Evolutionary conservation across 2,329 filamentous ascomycete genomes (phyloP), one percentile per base, ranked within the genome.

Genomic region (Beauveria rudraprayagi): DNA sequence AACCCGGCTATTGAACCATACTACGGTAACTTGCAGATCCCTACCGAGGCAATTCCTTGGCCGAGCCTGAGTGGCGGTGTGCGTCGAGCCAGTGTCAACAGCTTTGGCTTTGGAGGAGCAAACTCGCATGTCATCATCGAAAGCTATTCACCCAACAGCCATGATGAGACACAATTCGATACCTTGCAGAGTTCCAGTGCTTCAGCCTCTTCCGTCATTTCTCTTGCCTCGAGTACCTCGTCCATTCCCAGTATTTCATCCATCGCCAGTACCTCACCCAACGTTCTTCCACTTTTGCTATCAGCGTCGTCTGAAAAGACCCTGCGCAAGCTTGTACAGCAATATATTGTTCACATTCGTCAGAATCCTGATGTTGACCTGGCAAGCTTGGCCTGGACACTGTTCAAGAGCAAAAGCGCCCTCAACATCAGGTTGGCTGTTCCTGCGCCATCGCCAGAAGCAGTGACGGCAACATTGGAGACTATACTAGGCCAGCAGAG

Each of bases 51-150:
- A 0, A 61, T 4, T 1, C 41, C 62, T 0, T 70, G 68, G 69
- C 69, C 67, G 3, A 22, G 5, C 5, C 5, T 54, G 3, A 26
- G 40, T 17, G 43, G 40, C 19, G 56, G 62, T 1, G 44, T 43
- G 10, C 40, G 61, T 17, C 47, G 62, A 55, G 62, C 61, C 19
- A 66, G 66, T 63, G 60, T 69, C 52, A 64, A 68, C 59, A 66
- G 63, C 5, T 71, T 71, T 26, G 70, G 70, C 0, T 70, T 67
- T 28, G 69, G 70, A 1, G 70, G 70, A 3, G 24, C 67, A 1
- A 71, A 71, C 61, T 61, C 63, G 0, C 69, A 70, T 56, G 61
- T 63, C 7, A 62, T 70, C 16, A 50, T 69, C 0, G 67, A 70
- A n/a, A 58, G 28, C 5, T 64, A 62, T 26, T 24, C 34, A 7